Evolutionary conservation across 78 protist species (phyloP), one percentile per base, ranked within the genome.

Genomic region (Polysphondylium violaceum): DNA sequence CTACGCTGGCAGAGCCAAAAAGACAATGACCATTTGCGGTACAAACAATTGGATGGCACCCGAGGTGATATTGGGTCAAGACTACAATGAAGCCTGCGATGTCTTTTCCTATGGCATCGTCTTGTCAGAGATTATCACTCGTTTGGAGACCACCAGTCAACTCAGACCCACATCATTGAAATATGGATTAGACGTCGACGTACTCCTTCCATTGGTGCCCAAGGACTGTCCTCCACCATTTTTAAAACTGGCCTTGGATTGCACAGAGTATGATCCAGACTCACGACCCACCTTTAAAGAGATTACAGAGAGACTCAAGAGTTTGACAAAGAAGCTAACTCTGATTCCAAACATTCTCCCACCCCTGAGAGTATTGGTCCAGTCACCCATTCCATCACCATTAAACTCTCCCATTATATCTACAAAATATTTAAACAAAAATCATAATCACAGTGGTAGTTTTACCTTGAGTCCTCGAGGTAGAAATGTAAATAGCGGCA

Each of bases 161-260:
- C 36, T 81, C 19, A 50, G 89, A 36, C 89, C 89, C 0, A 29
- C 38, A 0, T 81, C 76, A 1, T 35, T 81, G 3, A 65, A 68
- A 25, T 81, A 81, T 41, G 89, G 78, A 19, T 56, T 81, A 56
- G 89, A 81, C 41, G 89, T 81, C 3, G 89, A 81, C 55, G 71
- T 68, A 1, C 41, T 81, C 3, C 19, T 81, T 12, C 89, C 89
- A 56, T 17, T 68, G 59, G 50, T 81, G 11, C 89, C 89, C 6
- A 81, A 81, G 31, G 89, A 81, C 33, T 81, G 89, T 81, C 89
- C 89, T 29, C 78, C 89, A 31, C 77, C 89, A 33, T 68, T 81
- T 3, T 47, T 81, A 17, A 81, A 81, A 16, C 61, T 81, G 29
- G 89, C 65, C n/a, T 21, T 81, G 16, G 89, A 81, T 58, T 81